phyloP scores from a whole-genome alignment of 1,284 basidiomycete genomes.

The Cystodermella granulosa region DNA sequence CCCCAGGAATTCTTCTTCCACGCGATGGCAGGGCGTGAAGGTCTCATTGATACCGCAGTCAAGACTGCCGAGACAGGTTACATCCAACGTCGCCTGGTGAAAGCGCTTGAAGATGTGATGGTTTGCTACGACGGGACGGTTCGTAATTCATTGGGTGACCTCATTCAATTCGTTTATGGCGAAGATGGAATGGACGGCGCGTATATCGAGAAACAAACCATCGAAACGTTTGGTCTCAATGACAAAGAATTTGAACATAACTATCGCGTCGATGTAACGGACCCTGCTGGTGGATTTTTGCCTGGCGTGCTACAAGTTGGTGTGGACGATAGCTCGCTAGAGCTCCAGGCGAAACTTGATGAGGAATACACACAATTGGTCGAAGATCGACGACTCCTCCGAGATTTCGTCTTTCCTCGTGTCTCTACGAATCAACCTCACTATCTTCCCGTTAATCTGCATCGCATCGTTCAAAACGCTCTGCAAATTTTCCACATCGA shows the following conservation, averaged over 20 bases:
- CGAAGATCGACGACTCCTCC: conserved; percentile 73
- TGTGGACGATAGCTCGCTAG: conserved; percentile 84
- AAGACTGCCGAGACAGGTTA: conserved; percentile 99
- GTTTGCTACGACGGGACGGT: conserved; percentile 98
- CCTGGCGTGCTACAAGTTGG: conserved; percentile 87
- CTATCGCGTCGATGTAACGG: conserved; percentile 91
- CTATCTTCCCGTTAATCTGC: conserved; percentile 88
- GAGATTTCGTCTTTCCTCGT: conserved; percentile 81
- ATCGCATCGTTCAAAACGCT: conserved; percentile 93
- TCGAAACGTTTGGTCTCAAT: conserved; percentile 84
- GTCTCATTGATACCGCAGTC: conserved; percentile 98
- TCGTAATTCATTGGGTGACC: conserved; percentile 90
- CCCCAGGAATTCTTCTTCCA: conserved; percentile 99
- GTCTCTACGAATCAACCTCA: conserved; percentile 69
- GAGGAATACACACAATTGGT: conserved; percentile 78
- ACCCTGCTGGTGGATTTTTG: conserved; percentile 70
- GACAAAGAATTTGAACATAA: conserved; percentile 83
- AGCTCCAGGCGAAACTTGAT: conserved; percentile 86
- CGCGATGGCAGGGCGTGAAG: conserved; percentile 99
- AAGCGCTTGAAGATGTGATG: conserved; percentile 96
- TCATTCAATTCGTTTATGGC: conserved; percentile 95
- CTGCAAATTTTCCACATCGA: conserved; percentile 98
- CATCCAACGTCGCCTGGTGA: conserved; percentile 96
- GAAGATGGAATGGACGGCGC: conserved; percentile 99
- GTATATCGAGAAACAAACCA: conserved; percentile 91